These are phyloP conservation scores for Phytophthora crassamura DNA, from an alignment of 352 stramenopile genomes.

Conservation along the genomic window DNA sequence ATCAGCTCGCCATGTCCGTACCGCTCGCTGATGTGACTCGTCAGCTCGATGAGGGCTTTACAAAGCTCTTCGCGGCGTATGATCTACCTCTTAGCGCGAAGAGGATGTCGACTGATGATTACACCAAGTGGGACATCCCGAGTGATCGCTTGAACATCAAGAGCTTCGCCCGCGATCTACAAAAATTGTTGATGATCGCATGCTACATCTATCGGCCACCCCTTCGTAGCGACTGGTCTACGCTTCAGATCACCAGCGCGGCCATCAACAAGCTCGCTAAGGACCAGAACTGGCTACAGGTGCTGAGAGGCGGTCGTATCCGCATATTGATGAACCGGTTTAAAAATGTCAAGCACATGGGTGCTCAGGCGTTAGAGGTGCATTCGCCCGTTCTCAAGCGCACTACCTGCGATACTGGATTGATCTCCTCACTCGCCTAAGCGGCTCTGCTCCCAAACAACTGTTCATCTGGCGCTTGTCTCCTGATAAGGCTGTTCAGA, in stretches of 20 bases:
- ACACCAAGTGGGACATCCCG: not conserved
- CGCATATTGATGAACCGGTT: not conserved
- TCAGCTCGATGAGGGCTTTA: not conserved
- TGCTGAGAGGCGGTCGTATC: not conserved
- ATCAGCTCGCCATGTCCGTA: not conserved
- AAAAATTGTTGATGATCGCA: not conserved
- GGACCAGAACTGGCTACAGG: constrained; percentile 1
- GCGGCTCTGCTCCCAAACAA: no score
- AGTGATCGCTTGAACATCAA: constrained; percentile 1
- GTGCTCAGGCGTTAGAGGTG: not conserved
- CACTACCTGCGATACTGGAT: not conserved
- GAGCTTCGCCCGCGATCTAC: no score
- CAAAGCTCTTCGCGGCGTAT: not conserved
- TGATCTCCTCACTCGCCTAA: no score
- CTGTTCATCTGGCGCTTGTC: no score
- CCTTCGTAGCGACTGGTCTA: not conserved
- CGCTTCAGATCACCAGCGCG: not conserved
- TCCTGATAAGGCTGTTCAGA: not conserved
- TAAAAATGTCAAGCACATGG: not conserved
- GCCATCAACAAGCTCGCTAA: not conserved
- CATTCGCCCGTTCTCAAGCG: not conserved
- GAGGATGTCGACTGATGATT: not conserved
- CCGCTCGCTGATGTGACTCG: not conserved
- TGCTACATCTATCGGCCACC: not conserved
- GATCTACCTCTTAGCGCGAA: not conserved